These are phyloP conservation scores for Scutellaria baicalensis DNA, from an alignment of 257 asterid genomes.

Conservation along the genomic window DNA sequence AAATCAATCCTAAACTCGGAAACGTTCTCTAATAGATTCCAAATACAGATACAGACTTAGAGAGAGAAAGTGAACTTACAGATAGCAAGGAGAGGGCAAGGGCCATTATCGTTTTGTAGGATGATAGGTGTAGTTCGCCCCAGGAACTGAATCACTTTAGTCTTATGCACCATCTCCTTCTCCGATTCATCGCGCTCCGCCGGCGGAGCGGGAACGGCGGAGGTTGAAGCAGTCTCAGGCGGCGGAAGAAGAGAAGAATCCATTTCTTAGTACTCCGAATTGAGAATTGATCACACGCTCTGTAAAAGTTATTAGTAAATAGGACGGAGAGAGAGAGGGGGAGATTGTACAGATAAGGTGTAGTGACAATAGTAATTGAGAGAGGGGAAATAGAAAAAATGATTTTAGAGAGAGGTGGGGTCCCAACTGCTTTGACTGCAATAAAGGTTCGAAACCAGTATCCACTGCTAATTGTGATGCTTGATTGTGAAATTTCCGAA, in stretches of 20 bases:
- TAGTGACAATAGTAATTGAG: conserved; percentile 7
- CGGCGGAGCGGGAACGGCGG: conserved; percentile 19
- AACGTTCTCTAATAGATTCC: background rate
- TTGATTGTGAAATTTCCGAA: no score
- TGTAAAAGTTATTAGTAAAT: background rate
- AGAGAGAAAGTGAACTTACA: conserved; percentile 35
- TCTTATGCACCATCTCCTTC: conserved; percentile 56
- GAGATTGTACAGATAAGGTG: background rate
- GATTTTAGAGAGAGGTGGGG: background rate
- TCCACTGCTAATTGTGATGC: no score
- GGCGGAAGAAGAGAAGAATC: conserved; percentile 25
- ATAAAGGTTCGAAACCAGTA: background rate
- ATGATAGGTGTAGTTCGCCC: conserved; percentile 77
- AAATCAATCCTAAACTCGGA: conserved; percentile 6
- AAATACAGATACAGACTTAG: background rate
- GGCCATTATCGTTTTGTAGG: conserved; percentile 96
- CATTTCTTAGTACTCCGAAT: conserved; percentile 10
- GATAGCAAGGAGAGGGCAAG: conserved; percentile 97
- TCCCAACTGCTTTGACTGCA: conserved; percentile 13
- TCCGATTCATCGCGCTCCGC: conserved; percentile 26
- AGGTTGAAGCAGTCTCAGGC: conserved; percentile 18
- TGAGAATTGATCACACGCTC: conserved; percentile 9
- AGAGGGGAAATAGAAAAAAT: conserved; percentile 7
- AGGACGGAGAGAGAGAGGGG: background rate
- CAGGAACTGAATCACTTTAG: conserved; percentile 70